Conservation (phyloP, 2,329 filamentous ascomycete species). For the Hypoxylon sp. region DNA sequence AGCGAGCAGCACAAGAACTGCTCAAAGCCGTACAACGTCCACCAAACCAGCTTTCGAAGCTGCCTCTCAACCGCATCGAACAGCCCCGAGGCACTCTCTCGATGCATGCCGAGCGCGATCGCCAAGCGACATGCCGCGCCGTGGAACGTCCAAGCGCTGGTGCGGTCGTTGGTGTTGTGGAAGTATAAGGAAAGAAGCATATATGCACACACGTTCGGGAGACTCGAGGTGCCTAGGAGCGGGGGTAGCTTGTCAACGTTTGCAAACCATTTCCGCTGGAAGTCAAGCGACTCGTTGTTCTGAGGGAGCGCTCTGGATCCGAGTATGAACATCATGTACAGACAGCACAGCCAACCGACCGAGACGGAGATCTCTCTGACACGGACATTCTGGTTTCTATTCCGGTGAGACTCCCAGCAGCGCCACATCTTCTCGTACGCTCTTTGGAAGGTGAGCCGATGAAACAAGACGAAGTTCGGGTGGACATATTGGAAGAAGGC, state of each 20-base stretch:
- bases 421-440: constrained; percentile 58
- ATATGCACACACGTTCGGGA: constrained; percentile 61
- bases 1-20: constrained; percentile 54
- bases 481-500: constrained; percentile 60
- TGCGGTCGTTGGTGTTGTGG: constrained; percentile 60
- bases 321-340: constrained; percentile 60
- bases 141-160: constrained; percentile 59
- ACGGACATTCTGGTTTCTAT: constrained; percentile 28
- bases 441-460: constrained; percentile 58
- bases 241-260: constrained; percentile 56
- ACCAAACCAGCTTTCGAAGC: constrained; percentile 53
- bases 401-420: constrained; percentile 37
- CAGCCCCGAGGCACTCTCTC: constrained; percentile 57
- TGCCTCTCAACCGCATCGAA: constrained; percentile 54
- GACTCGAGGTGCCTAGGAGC: constrained; percentile 56
- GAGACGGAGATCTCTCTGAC: constrained; percentile 54
- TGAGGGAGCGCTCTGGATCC: constrained; percentile 59
- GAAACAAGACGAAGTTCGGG: constrained; percentile 58
- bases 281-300: constrained; percentile 50
- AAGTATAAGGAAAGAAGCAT: constrained; percentile 60
- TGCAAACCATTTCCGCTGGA: constrained; percentile 55
- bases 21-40: constrained; percentile 55
- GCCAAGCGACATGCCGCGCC: constrained; percentile 60
- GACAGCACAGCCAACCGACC: constrained; percentile 59
- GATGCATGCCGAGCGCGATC: constrained; percentile 61